phyloP scores from a whole-genome alignment of 805 yeast genomes.

The Pichia occidentalis region DNA sequence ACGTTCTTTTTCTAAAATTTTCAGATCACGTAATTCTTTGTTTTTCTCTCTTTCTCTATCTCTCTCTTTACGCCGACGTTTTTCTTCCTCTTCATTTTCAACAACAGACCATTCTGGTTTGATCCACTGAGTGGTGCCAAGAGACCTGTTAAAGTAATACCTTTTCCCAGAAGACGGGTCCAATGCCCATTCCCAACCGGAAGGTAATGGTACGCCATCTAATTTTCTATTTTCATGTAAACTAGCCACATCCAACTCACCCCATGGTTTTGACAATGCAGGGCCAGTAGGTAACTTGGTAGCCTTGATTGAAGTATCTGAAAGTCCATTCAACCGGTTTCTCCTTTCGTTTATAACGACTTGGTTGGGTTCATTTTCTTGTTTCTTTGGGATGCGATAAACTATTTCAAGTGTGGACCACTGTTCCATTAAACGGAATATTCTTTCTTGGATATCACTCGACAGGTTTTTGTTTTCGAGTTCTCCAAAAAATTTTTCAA shows the following conservation, averaged over 20 bases:
- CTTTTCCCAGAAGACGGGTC: constrained; percentile 38
- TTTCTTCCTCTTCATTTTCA: constrained; percentile 7
- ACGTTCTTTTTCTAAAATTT: constrained; percentile 30
- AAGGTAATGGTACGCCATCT: constrained; percentile 41
- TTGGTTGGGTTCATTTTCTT: constrained; percentile 19
- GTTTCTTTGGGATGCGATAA: constrained; percentile 72
- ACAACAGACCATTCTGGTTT: constrained; percentile 34
- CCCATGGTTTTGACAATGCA: constrained; percentile 16
- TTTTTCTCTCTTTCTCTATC: constrained; percentile 21
- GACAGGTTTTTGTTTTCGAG: constrained; percentile 21
- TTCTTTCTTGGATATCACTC: constrained; percentile 28
- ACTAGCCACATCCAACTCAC: constrained; percentile 12
- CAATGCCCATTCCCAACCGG: constrained; percentile 59
- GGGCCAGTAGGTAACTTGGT: constrained; percentile 13
- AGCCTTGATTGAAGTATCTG: constrained; percentile 4
- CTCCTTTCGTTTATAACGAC: constrained; percentile 23
- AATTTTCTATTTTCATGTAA: constrained; percentile 18
- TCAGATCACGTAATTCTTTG: constrained; percentile 27
- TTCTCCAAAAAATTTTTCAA: constrained; percentile 55
- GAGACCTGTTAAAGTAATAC: constrained; percentile 50
- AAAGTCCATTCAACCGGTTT: constrained; percentile 9
- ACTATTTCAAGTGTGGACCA: constrained; percentile 79
- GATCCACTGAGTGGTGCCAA: constrained; percentile 52
- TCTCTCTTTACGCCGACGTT: constrained; percentile 12
- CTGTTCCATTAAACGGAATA: constrained; percentile 44